A percentile compares a stretch with the other conserved stretches of the same genome.
Evolutionary conservation across 257 asterid species (phyloP).

Genomic region (Nicotiana paniculata): DNA sequence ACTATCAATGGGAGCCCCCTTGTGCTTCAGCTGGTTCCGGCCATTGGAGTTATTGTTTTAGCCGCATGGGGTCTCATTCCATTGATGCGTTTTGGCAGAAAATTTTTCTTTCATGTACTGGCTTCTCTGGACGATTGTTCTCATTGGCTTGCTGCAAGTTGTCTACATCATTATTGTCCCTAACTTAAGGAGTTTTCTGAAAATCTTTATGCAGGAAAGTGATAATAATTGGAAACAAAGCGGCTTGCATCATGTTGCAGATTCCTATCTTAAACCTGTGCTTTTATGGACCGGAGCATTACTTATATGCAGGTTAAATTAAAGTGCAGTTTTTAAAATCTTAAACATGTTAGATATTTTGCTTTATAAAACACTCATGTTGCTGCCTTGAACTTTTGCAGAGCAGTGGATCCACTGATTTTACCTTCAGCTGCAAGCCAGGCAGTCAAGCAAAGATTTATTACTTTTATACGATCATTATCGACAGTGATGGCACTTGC

Average conservation of each 20-base stretch:
- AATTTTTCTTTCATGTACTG: conserved; percentile 52
- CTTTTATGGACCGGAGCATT: conserved; percentile 79
- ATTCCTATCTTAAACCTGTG: conserved; percentile 73
- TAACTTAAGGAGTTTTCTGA: conserved; percentile 3
- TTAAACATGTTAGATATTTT: neutral
- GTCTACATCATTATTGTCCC: neutral
- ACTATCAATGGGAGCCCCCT: conserved; percentile 20
- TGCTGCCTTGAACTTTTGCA: conserved; percentile 24
- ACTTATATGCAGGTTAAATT: conserved; percentile 77
- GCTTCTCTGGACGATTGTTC: conserved; percentile 6
- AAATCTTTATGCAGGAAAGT: conserved; percentile 46
- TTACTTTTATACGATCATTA: conserved; percentile 77
- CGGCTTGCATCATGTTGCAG: conserved; percentile 51
- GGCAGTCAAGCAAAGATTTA: conserved; percentile 68
- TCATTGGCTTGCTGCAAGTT: conserved; percentile 4
- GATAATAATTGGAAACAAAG: conserved; percentile 86
- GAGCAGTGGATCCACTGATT: conserved; percentile 76
- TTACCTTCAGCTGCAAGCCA: conserved; percentile 81
- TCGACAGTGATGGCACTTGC: conserved; percentile 92
- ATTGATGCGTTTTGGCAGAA: conserved; percentile 57
- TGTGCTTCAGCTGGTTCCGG: conserved; percentile 29
- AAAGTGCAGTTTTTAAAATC: neutral
- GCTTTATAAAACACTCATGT: neutral
- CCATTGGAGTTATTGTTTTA: conserved; percentile 50
- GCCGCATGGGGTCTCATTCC: conserved; percentile 89